Evolutionary conservation across 1,284 basidiomycete species (phyloP).

Genomic region (Pseudozyma thailandica): DNA sequence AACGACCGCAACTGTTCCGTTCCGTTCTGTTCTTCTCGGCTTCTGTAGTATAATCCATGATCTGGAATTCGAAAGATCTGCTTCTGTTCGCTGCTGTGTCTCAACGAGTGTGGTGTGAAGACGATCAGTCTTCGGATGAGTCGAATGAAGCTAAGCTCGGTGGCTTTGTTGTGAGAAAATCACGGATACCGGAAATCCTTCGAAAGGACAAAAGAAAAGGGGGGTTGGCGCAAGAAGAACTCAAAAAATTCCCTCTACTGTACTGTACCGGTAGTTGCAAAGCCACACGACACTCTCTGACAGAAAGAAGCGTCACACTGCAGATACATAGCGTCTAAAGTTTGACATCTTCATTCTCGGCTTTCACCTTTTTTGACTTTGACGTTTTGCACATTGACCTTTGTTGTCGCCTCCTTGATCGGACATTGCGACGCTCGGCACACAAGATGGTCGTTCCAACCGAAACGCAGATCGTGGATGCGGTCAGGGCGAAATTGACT

Average conservation of each 20-base stretch:
- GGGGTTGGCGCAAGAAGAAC: constrained; percentile 8
- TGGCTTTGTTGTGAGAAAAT: neutral
- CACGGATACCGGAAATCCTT: constrained; percentile 7
- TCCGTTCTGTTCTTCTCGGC: no score
- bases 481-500: constrained; percentile 17
- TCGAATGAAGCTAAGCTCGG: neutral
- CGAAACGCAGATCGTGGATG: constrained; percentile 35
- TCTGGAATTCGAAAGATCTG: no score
- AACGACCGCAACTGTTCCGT: no score
- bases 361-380: neutral
- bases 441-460: constrained; percentile 28
- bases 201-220: constrained; percentile 8
- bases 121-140: no score
- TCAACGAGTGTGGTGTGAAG: no score
- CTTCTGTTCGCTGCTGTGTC: neutral
- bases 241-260: no score
- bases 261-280: neutral
- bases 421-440: neutral
- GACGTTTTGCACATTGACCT: neutral
- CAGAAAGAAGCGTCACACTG: constrained; percentile 7
- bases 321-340: neutral
- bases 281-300: constrained; percentile 10
- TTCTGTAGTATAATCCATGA: neutral
- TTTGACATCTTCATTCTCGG: no score
- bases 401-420: neutral